Base-by-base conservation (phyloP, 768 basidiomycete species). In the Favolaschia claudopus region DNA sequence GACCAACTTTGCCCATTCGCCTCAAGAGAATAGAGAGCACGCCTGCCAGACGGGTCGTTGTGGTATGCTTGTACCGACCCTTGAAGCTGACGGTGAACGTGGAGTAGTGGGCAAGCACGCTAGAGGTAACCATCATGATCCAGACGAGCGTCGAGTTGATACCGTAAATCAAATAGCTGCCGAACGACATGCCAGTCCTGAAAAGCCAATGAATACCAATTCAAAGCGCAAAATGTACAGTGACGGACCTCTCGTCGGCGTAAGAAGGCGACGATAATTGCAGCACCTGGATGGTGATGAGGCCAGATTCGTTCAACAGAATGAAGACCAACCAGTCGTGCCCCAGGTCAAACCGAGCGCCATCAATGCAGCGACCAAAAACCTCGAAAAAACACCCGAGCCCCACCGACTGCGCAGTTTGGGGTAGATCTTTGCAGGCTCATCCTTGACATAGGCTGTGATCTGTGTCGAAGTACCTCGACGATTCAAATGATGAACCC, bases 151-250 rank as follows among this genome's bases (percentile, higher is more conserved):
- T 76, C 0, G 76, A 74, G 7, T 69, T 29, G 7, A 57, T 28
- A 7, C 70, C 75, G 47, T 76, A 77, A 14, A 75, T 32, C 9
- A 76, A 29, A 47, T 70, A 76, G 17, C 67, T 61, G 1, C 66
- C 72, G 73, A 75, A 5, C 74, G 70, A 55, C 76, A 76, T 14
- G 72, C 74, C 27, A 77, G 56, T 17, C 76, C 75, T 75, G 24
- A 3, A n/a, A n/a, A n/a, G n/a, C n/a, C n/a, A n/a, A 63, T 31
- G 38, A 47, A 13, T 5, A 22, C 10, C 5, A 47, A 3, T 14
- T n/a, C 46, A 14, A 36, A 36, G 3, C 5, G 22, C 7, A 19
- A 38, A 19, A 37, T 17, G 10, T 15, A 1, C 3, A 4, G 28
- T 9, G 25, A 48, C 53, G 4, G 13, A 60, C 65, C 68, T 49